Conservation (phyloP, 2,329 filamentous ascomycete species). For the Colletotrichum agaves region DNA sequence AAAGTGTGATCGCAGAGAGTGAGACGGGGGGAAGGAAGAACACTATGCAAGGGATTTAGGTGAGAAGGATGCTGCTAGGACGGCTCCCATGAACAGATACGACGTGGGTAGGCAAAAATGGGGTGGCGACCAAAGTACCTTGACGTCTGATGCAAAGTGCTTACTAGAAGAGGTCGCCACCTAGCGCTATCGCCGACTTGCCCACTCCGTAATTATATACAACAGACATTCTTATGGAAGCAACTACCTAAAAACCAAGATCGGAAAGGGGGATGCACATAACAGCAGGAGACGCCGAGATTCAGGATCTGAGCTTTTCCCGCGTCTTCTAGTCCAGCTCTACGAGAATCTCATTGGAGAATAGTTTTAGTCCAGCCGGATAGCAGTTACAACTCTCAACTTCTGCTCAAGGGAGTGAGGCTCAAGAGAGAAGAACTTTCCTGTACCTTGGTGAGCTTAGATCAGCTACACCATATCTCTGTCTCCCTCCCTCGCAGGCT, state of each 20-base stretch:
- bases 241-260: not conserved
- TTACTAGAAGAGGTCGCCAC: not conserved
- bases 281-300: conserved; percentile 20
- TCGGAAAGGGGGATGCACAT: not conserved
- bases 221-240: not conserved
- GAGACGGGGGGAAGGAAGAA: conserved; percentile 10
- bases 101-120: not conserved
- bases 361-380: not conserved
- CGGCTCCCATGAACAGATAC: not conserved
- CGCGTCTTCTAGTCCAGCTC: not conserved
- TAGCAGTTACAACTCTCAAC: not conserved
- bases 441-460: no score
- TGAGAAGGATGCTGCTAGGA: not conserved
- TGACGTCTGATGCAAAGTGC: not conserved
- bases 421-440: no score
- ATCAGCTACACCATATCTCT: not conserved
- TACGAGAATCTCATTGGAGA: not conserved
- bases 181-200: not conserved
- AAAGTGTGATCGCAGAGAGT: not conserved
- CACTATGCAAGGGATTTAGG: not conserved
- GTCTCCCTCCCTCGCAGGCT: not conserved
- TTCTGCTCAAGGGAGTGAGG: not conserved
- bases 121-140: not conserved
- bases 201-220: not conserved
- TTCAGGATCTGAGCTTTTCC: conserved; percentile 28